phyloP scores from a whole-genome alignment of 1,139 yeast species.

The Pichia sp. region DNA sequence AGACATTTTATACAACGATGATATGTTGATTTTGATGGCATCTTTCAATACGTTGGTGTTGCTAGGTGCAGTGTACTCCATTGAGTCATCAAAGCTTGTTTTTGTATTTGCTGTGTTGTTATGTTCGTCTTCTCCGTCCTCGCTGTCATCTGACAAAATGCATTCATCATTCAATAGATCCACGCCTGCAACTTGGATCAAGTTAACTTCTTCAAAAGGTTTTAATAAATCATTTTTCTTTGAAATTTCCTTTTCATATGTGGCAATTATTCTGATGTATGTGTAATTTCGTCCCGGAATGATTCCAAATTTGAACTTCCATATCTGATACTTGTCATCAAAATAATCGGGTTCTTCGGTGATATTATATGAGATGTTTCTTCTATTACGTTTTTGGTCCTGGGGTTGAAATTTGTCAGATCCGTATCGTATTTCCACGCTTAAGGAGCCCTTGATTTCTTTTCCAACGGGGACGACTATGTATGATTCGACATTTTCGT shows the following conservation, averaged over 20 bases:
- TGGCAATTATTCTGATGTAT: conserved; percentile 25
- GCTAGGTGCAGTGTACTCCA: neutral
- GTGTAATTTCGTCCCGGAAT: conserved; percentile 21
- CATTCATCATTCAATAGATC: conserved; percentile 7
- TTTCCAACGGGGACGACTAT: conserved; percentile 13
- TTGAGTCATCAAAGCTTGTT: too few species aligned
- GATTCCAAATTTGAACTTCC: conserved; percentile 19
- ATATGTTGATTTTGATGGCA: conserved; percentile 37
- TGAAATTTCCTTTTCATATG: conserved; percentile 20
- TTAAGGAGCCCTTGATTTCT: conserved; percentile 14
- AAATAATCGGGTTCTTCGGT: conserved; percentile 7
- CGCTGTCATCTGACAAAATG: neutral
- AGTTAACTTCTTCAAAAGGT: conserved; percentile 16
- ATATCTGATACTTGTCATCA: conserved; percentile 7
- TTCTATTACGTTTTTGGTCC: neutral
- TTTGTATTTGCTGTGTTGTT: neutral
- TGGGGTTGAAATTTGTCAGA: neutral
- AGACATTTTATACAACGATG: conserved; percentile 52
- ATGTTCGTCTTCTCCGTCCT: conserved; percentile 1
- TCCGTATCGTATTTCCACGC: conserved; percentile 16
- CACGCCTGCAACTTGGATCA: conserved; percentile 17
- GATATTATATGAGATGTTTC: neutral
- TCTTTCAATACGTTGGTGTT: conserved; percentile 5
- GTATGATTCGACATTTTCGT: conserved; percentile 21
- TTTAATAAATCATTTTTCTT: conserved; percentile 11